Percentiles rank a stretch among this genome's conserved stretches.
phyloP scores from a whole-genome alignment of 345 rosid species.

The Acer saccharum region DNA sequence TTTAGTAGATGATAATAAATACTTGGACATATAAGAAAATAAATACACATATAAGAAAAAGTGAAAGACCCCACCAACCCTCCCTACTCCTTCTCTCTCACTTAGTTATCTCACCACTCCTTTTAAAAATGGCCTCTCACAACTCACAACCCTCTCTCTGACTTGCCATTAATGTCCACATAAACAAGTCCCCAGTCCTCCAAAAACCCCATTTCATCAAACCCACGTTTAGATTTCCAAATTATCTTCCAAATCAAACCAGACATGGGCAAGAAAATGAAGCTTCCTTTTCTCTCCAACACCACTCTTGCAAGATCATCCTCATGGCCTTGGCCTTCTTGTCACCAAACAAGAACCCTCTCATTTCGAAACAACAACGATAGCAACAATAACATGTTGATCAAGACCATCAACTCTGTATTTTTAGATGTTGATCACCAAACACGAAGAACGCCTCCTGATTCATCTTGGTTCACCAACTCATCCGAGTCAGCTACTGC shows the following conservation, averaged over 20 bases:
- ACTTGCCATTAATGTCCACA: slow-evolving; percentile 27
- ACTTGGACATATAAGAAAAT: slow-evolving; percentile 26
- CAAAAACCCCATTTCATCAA: slow-evolving; percentile 11
- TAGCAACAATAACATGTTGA: slow-evolving; percentile 17
- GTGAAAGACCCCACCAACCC: slow-evolving; percentile 32
- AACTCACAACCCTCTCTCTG: slow-evolving; percentile 18
- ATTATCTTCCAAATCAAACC: background rate
- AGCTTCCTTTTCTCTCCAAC: slow-evolving; percentile 58
- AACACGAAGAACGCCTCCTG: background rate
- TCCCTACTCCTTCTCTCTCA: background rate
- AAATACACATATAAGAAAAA: slow-evolving; percentile 29
- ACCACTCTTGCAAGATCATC: slow-evolving; percentile 20
- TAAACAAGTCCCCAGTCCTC: background rate
- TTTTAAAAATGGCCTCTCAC: slow-evolving; percentile 25
- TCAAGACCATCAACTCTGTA: slow-evolving; percentile 46
- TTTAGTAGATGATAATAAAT: slow-evolving; percentile 33
- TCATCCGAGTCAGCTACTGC: slow-evolving; percentile 36
- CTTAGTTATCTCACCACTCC: slow-evolving; percentile 1
- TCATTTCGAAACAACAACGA: slow-evolving; percentile 53
- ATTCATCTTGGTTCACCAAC: slow-evolving; percentile 30
- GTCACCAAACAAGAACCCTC: slow-evolving; percentile 74
- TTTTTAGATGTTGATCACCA: slow-evolving; percentile 19
- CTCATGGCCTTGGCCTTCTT: slow-evolving; percentile 86
- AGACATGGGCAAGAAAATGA: slow-evolving; percentile 51
- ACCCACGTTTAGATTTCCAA: slow-evolving; percentile 5